phyloP scores from a whole-genome alignment of 2,329 filamentous ascomycete genomes.

The Gyromitra esculenta region DNA sequence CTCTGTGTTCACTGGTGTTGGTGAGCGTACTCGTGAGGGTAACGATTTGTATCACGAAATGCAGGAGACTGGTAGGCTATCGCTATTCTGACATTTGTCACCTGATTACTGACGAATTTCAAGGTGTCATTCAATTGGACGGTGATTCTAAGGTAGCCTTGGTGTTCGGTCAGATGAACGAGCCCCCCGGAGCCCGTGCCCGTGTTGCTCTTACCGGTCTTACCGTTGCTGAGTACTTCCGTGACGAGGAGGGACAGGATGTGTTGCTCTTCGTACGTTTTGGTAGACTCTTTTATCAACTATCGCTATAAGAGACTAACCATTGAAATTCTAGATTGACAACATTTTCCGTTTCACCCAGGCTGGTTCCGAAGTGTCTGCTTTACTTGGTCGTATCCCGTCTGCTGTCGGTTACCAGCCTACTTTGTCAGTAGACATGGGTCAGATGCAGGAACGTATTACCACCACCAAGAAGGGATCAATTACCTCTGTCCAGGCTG shows the following conservation, averaged over 20 bases:
- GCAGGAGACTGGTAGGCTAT: constrained; percentile 81
- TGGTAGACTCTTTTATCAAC: constrained; percentile 7
- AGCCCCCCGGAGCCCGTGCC: constrained; percentile 98
- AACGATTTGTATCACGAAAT: constrained; percentile 99
- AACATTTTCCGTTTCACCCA: constrained; percentile 99
- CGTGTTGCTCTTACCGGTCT: constrained; percentile 97
- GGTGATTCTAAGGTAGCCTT: constrained; percentile 99
- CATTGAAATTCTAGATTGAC: constrained; percentile 99
- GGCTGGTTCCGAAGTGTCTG: constrained; percentile 99
- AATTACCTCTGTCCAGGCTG: constrained; percentile 99
- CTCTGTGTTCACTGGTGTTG: constrained; percentile 99
- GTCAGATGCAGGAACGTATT: constrained; percentile 99
- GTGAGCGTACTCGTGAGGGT: constrained; percentile 99
- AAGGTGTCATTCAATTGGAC: constrained; percentile 93
- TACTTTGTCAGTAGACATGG: constrained; percentile 98
- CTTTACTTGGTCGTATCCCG: constrained; percentile 98
- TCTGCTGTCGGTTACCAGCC: constrained; percentile 99
- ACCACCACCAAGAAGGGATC: constrained; percentile 99
- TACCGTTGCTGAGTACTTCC: constrained; percentile 85
- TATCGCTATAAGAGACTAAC: constrained; percentile 21
- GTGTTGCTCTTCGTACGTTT: constrained; percentile 58
- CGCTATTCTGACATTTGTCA: constrained; percentile 3
- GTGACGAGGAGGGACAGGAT: constrained; percentile 68
- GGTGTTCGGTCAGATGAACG: constrained; percentile 99
- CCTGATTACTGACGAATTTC: constrained; percentile 32